Evolutionary conservation across 2,329 filamentous ascomycete species (phyloP).

Genomic region (Alternaria metachromatica): DNA sequence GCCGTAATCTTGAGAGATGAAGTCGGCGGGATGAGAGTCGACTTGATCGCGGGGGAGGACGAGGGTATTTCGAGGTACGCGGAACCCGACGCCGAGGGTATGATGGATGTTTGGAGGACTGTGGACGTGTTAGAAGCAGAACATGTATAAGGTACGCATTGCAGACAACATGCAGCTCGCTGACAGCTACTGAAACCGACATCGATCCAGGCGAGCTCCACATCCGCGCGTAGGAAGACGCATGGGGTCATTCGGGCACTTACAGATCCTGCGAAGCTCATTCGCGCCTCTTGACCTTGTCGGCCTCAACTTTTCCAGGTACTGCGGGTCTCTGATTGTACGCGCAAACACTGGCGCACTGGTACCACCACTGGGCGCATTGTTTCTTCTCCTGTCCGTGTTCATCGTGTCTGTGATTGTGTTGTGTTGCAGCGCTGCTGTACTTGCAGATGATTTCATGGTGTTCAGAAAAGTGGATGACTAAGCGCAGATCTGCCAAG

Average conservation of each 20-base stretch:
- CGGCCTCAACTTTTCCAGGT: conserved; percentile 56
- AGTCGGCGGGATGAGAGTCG: conserved; percentile 60
- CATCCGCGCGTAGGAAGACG: not conserved
- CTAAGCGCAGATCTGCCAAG: conserved; percentile 41
- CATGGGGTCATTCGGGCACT: conserved; percentile 42
- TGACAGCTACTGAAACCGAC: not conserved
- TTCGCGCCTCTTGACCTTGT: conserved; percentile 68
- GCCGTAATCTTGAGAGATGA: conserved; percentile 89
- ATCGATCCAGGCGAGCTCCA: not conserved
- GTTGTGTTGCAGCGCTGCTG: conserved; percentile 5
- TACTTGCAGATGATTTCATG: conserved; percentile 17
- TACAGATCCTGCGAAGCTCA: conserved; percentile 86
- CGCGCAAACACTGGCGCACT: conserved; percentile 72
- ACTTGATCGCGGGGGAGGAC: conserved; percentile 43
- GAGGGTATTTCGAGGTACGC: conserved; percentile 76
- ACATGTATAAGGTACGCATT: not conserved
- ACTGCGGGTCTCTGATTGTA: conserved; percentile 56
- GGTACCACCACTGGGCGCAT: conserved; percentile 82
- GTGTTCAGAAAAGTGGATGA: conserved; percentile 25
- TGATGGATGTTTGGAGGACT: conserved; percentile 91
- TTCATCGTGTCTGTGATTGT: conserved; percentile 33
- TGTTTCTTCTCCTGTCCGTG: conserved; percentile 82
- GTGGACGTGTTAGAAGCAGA: conserved; percentile 17
- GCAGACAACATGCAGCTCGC: not conserved
- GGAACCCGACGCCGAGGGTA: conserved; percentile 91